Percentiles rank a stretch among this genome's conserved stretches.
Evolutionary conservation across 768 basidiomycete species (phyloP).

Genomic region (Boletus sp.): DNA sequence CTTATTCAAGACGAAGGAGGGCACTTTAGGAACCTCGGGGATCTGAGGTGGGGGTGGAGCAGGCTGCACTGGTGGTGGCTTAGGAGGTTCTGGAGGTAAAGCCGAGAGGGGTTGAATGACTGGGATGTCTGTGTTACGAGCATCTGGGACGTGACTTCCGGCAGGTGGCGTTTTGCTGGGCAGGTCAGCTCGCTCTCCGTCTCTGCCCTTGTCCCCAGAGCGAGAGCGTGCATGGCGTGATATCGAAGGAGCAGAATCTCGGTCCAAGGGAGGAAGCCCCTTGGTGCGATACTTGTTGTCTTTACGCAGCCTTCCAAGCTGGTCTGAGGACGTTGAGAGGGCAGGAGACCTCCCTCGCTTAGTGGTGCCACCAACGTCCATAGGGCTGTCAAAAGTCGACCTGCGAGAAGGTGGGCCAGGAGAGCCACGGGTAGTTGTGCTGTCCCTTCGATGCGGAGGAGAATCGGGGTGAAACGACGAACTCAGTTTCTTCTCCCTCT

Average conservation of each 20-base stretch:
- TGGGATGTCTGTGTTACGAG: neutral
- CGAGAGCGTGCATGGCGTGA: slow-evolving; percentile 8
- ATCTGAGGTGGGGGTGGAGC: slow-evolving; percentile 18
- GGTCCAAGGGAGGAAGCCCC: slow-evolving; percentile 1
- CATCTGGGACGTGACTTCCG: neutral
- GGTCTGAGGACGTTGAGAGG: slow-evolving; percentile 26
- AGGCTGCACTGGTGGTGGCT: slow-evolving; percentile 18
- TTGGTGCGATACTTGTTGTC: slow-evolving; percentile 7
- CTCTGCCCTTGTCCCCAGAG: slow-evolving; percentile 12
- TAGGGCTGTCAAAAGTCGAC: slow-evolving; percentile 8
- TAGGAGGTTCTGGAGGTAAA: slow-evolving; percentile 13
- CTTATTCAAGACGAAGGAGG: slow-evolving; percentile 17
- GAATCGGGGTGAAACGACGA: slow-evolving; percentile 4
- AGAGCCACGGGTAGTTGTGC: slow-evolving; percentile 11
- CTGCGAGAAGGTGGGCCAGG: slow-evolving; percentile 14
- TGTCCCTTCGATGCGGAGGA: slow-evolving; percentile 18
- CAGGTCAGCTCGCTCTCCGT: neutral
- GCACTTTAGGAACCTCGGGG: slow-evolving; percentile 16
- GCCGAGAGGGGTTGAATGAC: neutral
- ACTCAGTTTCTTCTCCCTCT: slow-evolving; percentile 10
- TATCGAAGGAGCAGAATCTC: slow-evolving; percentile 6
- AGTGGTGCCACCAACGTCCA: slow-evolving; percentile 3
- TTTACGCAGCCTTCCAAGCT: slow-evolving; percentile 21
- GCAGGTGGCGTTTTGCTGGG: slow-evolving; percentile 1
- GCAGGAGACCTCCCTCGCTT: slow-evolving; percentile 24